Evolutionary conservation across 2,329 filamentous ascomycete genomes (phyloP), one percentile per base, ranked within the genome.

Genomic region (Nemania sp.): DNA sequence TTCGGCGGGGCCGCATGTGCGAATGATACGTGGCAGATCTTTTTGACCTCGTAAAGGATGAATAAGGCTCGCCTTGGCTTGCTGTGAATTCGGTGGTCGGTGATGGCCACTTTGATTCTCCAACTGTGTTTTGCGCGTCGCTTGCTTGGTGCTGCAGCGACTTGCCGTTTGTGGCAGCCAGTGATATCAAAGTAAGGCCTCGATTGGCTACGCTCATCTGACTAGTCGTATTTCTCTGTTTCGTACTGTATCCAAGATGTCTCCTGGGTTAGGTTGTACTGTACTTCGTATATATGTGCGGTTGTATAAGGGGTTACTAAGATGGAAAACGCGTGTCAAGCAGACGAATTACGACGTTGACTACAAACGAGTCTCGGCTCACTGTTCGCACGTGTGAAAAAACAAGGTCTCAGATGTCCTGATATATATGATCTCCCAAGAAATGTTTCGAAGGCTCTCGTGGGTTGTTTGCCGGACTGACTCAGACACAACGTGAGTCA

Each of bases 151-250:
- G 15, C 9, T n/a, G 39, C 34, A 25, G 25, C 11, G 17, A 56
- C 59, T 62, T 62, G 47, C 60, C 56, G 51, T 59, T 62, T 62
- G 56, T 18, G 56, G 60, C 37, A 56, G 51, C 47, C 35, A 47
- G 17, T 39, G 32, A 21, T 40, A 15, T 20, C 35, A 29, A 39
- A 21, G 9, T 17, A 51, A 18, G n/a, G 7, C 18, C 18, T 13
- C 59, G 55, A 62, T 62, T 62, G 55, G 60, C 2, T 37, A 34
- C 21, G 29, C 17, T 34, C 15, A 10, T 17, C 13, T 11, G 42
- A 46, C 21, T n/a, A 20, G 20, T 7, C 25, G 25, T 46, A 46
- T 20, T 15, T n/a, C 6, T 46, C 3, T 39, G 35, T 11, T 29
- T 29, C 25, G 25, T 7, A 29, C 25, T 29, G 25, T 4, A 29